A percentile compares a stretch with the other conserved stretches of the same genome.
These are phyloP conservation scores for Neurospora sp. DNA, from an alignment of 2,329 filamentous ascomycete species.

Conservation along the genomic window DNA sequence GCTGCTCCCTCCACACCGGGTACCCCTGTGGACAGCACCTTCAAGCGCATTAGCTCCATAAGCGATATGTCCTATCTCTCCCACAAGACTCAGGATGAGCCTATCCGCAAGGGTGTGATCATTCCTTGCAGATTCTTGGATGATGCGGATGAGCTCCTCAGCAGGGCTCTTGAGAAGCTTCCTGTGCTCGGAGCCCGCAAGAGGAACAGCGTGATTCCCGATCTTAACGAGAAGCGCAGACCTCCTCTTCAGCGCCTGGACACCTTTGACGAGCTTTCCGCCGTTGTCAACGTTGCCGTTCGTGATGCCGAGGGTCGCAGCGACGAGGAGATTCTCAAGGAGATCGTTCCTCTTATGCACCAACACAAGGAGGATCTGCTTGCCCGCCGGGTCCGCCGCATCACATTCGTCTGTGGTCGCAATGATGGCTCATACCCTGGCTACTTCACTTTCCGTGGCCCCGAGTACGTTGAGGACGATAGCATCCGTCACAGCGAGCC, in stretches of 20 bases:
- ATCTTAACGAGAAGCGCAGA: constrained; percentile 64
- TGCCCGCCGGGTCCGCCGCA: constrained; percentile 69
- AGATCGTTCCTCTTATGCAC: constrained; percentile 66
- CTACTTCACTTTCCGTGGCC: constrained; percentile 97
- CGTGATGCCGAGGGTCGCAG: constrained; percentile 76
- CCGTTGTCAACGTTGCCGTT: constrained; percentile 86
- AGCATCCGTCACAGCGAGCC: constrained; percentile 97
- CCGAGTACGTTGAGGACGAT: constrained; percentile 78
- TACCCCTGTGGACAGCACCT: constrained; percentile 55
- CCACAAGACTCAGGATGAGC: constrained; percentile 63
- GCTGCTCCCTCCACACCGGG: constrained; percentile 77
- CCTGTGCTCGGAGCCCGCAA: constrained; percentile 42
- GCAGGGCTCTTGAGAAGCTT: constrained; percentile 76
- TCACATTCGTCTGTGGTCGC: constrained; percentile 94
- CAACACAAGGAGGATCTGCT: constrained; percentile 78
- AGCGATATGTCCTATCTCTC: constrained; percentile 90
- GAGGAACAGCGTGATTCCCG: constrained; percentile 56
- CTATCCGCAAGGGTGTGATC: constrained; percentile 83
- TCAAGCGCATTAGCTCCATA: constrained; percentile 85
- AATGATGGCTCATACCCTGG: constrained; percentile 90
- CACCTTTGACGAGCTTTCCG: constrained; percentile 68
- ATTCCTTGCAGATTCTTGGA: constrained; percentile 89
- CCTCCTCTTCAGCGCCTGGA: constrained; percentile 43
- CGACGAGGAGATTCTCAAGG: constrained; percentile 68
- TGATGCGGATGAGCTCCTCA: constrained; percentile 79